Evolutionary conservation across 441 rosid species (phyloP).

Genomic region (Mallotus japonicus): DNA sequence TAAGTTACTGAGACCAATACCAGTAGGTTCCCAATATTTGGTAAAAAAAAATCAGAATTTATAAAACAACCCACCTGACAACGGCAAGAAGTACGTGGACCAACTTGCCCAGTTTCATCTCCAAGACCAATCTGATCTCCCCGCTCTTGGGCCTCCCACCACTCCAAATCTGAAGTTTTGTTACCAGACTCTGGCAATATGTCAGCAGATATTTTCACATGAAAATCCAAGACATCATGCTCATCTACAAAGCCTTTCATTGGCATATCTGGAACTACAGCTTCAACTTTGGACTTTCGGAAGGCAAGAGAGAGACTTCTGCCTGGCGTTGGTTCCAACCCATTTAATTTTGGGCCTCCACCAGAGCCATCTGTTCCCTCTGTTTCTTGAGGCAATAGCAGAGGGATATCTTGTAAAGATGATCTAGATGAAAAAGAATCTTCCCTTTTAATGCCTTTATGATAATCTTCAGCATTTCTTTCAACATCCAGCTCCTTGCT

Average conservation of each 20-base stretch:
- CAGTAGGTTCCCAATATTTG: not conserved
- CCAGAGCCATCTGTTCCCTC: slow-evolving; percentile 49
- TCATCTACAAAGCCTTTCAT: slow-evolving; percentile 94
- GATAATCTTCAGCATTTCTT: slow-evolving; percentile 41
- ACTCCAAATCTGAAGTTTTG: slow-evolving; percentile 53
- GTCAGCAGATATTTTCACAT: slow-evolving; percentile 35
- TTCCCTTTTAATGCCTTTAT: slow-evolving; percentile 50
- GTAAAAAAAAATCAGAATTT: not conserved
- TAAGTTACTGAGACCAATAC: slow-evolving; percentile 1
- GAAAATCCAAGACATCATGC: slow-evolving; percentile 40
- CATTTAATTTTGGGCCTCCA: slow-evolving; percentile 44
- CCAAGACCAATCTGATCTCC: slow-evolving; percentile 58
- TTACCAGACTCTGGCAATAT: slow-evolving; percentile 33
- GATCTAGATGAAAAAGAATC: slow-evolving; percentile 80
- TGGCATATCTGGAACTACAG: slow-evolving; percentile 57
- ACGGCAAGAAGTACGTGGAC: slow-evolving; percentile 81
- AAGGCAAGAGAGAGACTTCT: slow-evolving; percentile 58
- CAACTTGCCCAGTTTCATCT: slow-evolving; percentile 83
- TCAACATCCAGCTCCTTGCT: slow-evolving; percentile 49
- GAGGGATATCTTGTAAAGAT: slow-evolving; percentile 86
- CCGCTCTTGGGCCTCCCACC: slow-evolving; percentile 94
- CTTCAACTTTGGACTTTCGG: slow-evolving; percentile 58
- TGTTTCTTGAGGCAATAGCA: slow-evolving; percentile 85
- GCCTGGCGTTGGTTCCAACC: slow-evolving; percentile 32
- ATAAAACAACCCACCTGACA: slow-evolving; percentile 71